These are phyloP conservation scores for Colletotrichum echinochloae DNA, from an alignment of 2,329 filamentous ascomycete species.

Conservation along the genomic window DNA sequence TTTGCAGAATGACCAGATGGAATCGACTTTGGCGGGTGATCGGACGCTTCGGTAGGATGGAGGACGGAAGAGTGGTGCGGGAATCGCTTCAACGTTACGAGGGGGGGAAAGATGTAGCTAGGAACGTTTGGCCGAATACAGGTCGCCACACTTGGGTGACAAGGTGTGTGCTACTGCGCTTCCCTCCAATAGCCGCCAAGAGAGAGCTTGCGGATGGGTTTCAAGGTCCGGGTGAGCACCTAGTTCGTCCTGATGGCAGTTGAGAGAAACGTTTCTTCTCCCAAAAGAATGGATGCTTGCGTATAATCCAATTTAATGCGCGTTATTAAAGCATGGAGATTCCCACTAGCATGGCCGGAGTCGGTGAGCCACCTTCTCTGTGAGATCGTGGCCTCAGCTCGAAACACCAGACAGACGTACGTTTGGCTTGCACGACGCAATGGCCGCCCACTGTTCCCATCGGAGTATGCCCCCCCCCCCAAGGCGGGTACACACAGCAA, in stretches of 20 bases:
- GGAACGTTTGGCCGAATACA: conserved; percentile 9
- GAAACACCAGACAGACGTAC: conserved; percentile 39
- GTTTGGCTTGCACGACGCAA: conserved; percentile 37
- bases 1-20: conserved; percentile 14
- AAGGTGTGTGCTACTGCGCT: conserved; percentile 10
- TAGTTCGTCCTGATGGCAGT: neutral
- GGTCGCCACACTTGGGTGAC: conserved; percentile 5
- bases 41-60: conserved; percentile 8
- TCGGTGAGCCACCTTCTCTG: conserved; percentile 33
- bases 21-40: conserved; percentile 18
- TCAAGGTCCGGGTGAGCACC: conserved; percentile 10
- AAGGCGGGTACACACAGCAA: conserved; percentile 11
- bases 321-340: conserved; percentile 26
- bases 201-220: conserved; percentile 22
- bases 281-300: conserved; percentile 7
- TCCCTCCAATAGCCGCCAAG: conserved; percentile 24
- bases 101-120: neutral
- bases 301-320: conserved; percentile 24
- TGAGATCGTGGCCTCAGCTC: conserved; percentile 39
- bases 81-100: neutral
- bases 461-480: too few relatives aligned
- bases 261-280: neutral
- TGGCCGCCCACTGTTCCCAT: too few relatives aligned
- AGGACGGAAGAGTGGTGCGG: neutral
- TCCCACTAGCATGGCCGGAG: conserved; percentile 34